Percentiles rank a stretch among this genome's conserved stretches.
Conservation (phyloP, 129 eudicot genomes). For the Smallanthus sonchifolius region DNA sequence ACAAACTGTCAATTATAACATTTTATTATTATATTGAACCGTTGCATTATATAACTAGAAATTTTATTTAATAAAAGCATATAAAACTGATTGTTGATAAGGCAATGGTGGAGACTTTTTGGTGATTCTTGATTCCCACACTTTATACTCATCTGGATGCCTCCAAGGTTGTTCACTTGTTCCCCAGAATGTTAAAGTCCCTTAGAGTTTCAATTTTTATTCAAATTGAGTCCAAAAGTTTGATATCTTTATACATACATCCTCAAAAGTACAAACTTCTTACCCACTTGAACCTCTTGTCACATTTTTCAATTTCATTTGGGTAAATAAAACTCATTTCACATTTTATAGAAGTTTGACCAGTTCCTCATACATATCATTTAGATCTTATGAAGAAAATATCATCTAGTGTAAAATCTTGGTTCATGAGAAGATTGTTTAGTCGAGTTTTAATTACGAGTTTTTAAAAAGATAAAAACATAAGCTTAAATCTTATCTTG, state of each 20-base stretch:
- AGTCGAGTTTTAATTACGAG: background rate
- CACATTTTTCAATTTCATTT: background rate
- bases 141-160: constrained; percentile 4
- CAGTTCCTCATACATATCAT: too few species aligned
- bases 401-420: background rate
- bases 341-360: too few species aligned
- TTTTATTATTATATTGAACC: background rate
- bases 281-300: background rate
- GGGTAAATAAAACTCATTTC: background rate
- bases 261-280: background rate
- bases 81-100: constrained; percentile 8
- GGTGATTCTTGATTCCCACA: constrained; percentile 19
- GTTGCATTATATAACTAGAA: background rate
- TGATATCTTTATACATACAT: background rate
- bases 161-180: constrained; percentile 23
- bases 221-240: background rate
- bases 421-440: background rate
- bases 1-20: background rate
- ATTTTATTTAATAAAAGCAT: background rate
- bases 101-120: constrained; percentile 28
- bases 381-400: background rate
- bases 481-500: background rate
- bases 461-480: background rate
- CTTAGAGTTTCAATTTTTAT: constrained; percentile 1
- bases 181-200: constrained; percentile 16